A percentile compares a stretch with the other conserved stretches of the same genome.
Conservation (phyloP, 345 rosid genomes). For the Melaleuca quinquenervia region DNA sequence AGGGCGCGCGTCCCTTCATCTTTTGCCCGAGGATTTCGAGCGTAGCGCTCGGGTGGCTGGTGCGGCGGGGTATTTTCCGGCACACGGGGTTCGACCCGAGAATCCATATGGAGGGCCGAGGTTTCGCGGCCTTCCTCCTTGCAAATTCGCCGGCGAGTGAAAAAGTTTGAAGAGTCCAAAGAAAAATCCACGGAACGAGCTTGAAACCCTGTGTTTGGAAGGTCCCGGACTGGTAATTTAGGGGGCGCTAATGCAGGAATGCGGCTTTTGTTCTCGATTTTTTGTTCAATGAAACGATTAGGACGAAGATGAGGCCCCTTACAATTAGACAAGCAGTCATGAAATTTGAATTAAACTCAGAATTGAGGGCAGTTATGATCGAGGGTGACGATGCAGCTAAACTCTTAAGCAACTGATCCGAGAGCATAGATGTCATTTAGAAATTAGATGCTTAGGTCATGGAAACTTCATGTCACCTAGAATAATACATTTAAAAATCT, state of each 20-base stretch:
- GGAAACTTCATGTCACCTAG: too few relatives aligned
- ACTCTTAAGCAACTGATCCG: neutral
- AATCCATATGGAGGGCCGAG: too few relatives aligned
- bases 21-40: neutral
- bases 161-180: neutral
- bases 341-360: neutral
- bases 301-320: neutral
- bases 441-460: too few relatives aligned
- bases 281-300: too few relatives aligned
- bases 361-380: neutral
- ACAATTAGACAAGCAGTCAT: neutral
- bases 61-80: neutral
- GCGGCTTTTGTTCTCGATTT: too few relatives aligned
- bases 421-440: neutral
- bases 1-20: too few relatives aligned
- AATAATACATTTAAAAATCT: too few relatives aligned
- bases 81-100: neutral
- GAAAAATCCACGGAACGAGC: neutral
- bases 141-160: neutral
- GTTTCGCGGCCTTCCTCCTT: neutral
- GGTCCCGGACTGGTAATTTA: neutral
- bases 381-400: neutral
- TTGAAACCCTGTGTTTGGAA: neutral
- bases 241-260: neutral
- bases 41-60: neutral